Percentiles rank a stretch among this genome's conserved stretches.
phyloP scores from a whole-genome alignment of 306 rosid genomes.

The Cicer judaicum region DNA sequence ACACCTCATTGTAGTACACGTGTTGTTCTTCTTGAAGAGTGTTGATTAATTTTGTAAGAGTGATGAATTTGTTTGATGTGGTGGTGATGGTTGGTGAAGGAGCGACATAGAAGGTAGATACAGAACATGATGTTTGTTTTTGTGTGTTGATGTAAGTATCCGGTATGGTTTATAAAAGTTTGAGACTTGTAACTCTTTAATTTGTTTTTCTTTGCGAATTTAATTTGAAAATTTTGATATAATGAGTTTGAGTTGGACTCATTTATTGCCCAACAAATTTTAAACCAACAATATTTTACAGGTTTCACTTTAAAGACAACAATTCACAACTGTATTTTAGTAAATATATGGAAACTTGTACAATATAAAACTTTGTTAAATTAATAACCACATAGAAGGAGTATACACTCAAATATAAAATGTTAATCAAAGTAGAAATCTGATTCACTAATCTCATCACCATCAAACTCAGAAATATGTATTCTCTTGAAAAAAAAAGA shows the following conservation, averaged over 20 bases:
- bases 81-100: slow-evolving; percentile 46
- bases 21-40: too few species aligned
- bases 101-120: slow-evolving; percentile 3
- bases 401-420: too few species aligned
- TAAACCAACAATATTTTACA: neutral
- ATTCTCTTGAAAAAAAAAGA: too few species aligned
- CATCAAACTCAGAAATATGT: too few species aligned
- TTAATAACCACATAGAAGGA: too few species aligned
- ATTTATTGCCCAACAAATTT: neutral
- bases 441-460: too few species aligned
- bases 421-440: too few species aligned
- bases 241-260: neutral
- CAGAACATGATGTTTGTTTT: neutral
- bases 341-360: too few species aligned
- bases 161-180: neutral
- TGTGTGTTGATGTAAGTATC: neutral
- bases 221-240: neutral
- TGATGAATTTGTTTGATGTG: neutral
- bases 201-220: neutral
- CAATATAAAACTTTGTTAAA: too few species aligned
- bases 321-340: neutral
- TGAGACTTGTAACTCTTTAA: neutral
- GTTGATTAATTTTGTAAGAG: too few species aligned
- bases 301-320: neutral
- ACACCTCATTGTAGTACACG: neutral